Percentiles rank a stretch among this genome's conserved stretches.
These are phyloP conservation scores for Botrytis fabae DNA, from an alignment of 2,329 filamentous ascomycete genomes.

Conservation along the genomic window DNA sequence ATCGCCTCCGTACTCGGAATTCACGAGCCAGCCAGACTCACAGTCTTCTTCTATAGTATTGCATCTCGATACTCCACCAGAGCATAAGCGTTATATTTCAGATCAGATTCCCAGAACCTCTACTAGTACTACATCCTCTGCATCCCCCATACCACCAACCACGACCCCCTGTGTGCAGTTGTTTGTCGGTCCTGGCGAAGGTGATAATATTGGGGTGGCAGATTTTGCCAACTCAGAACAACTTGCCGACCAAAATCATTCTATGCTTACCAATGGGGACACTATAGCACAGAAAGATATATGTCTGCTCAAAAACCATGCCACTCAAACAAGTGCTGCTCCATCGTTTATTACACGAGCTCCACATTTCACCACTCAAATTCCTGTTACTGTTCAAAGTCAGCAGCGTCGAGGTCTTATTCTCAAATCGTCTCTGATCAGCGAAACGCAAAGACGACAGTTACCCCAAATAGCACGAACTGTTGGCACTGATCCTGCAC, in stretches of 20 bases:
- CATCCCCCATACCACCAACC: background rate
- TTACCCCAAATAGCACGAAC: background rate
- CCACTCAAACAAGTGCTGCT: conserved; percentile 19
- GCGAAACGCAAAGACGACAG: background rate
- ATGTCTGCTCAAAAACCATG: background rate
- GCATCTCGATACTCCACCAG: conserved; percentile 22
- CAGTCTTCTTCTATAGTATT: conserved; percentile 24
- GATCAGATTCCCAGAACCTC: background rate
- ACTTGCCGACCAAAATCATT: background rate
- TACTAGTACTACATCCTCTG: background rate
- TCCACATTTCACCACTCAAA: conserved; percentile 19
- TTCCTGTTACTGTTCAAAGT: conserved; percentile 12
- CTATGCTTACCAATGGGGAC: background rate
- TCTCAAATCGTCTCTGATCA: conserved; percentile 6
- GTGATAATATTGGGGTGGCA: background rate
- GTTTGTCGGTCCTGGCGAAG: background rate
- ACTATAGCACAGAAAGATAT: background rate
- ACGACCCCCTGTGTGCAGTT: background rate
- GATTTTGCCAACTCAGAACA: conserved; percentile 12
- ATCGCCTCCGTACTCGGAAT: conserved; percentile 20
- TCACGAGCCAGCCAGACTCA: conserved; percentile 17
- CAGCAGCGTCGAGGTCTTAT: conserved; percentile 20
- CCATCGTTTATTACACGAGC: conserved; percentile 19
- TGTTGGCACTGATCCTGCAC: background rate
- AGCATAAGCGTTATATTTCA: background rate